A percentile compares a stretch with the other conserved stretches of the same genome.
Conservation (phyloP, 148 eudicot species). For the Hydrangea macrophylla region DNA sequence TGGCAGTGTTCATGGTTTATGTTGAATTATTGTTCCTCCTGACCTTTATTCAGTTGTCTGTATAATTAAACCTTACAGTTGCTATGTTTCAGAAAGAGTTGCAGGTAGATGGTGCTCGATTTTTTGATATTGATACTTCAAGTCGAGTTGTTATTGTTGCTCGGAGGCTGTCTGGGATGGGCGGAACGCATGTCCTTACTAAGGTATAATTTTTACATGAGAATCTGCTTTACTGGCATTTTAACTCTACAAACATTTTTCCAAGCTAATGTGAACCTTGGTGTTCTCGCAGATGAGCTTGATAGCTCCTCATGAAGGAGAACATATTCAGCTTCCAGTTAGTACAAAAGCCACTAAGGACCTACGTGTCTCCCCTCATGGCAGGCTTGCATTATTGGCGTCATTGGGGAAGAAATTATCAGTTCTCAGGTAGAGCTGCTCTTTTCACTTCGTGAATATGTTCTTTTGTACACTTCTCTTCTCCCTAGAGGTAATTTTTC, state of each 20-base stretch:
- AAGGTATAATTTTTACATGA: conserved; percentile 40
- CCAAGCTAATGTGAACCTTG: conserved; percentile 3
- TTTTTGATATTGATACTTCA: conserved; percentile 68
- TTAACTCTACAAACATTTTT: conserved; percentile 1
- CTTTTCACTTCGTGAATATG: background rate
- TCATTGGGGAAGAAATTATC: conserved; percentile 72
- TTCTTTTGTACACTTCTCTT: conserved; percentile 7
- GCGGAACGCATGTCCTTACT: conserved; percentile 59
- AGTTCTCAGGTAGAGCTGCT: conserved; percentile 52
- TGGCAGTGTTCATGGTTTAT: background rate
- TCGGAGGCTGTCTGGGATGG: conserved; percentile 56
- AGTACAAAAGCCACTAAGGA: conserved; percentile 63
- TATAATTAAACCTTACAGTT: conserved; percentile 1
- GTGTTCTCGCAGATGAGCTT: conserved; percentile 59
- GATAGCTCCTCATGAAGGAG: conserved; percentile 51
- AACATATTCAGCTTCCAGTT: conserved; percentile 56
- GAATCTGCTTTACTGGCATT: background rate
- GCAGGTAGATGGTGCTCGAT: conserved; percentile 63
- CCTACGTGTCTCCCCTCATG: conserved; percentile 56
- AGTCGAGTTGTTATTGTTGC: conserved; percentile 51
- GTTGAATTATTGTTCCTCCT: background rate
- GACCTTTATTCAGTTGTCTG: background rate
- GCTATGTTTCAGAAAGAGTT: conserved; percentile 48
- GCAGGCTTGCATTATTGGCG: conserved; percentile 63
- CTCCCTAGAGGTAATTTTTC: conserved; percentile 3